Evolutionary conservation across 305 asterid genomes (phyloP), one percentile per base, ranked within the genome.

Genomic region (Fraxinus dipetala): DNA sequence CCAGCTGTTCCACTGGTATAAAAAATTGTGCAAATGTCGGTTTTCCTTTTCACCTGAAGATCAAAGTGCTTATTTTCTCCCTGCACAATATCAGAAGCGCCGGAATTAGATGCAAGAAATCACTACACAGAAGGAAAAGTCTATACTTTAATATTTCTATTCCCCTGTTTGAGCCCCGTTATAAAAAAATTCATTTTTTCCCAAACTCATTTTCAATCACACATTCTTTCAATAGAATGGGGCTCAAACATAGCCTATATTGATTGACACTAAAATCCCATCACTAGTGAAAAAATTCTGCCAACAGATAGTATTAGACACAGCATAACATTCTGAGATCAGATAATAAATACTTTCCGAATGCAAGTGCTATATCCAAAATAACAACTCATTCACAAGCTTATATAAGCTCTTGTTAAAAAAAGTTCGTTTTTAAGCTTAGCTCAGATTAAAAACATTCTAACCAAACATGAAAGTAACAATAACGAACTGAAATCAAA

Each of bases 1-100:
- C 91, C 89, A 13, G 91, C 86, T 40, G 91, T 88, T 54, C 91
- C 91, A 69, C 91, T 88, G 31, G 91, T 85, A 65, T 88, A 88
- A 89, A 88, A 85, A 38, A 88, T 88, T 45, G 91, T 88, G 78
- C 91, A 88, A 31, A 88, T 85, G 59, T 86, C 89, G 31, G 81
- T 82, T 40, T 88, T 86, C 76, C 63, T 82, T 61, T 88, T 88
- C 78, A 79, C 82, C 6, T 89, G 91, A 85, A 88, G 88, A 76
- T 88, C 90, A 35, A 79, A 86, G 78, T 82, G 81, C 61, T 83
- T 81, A 40, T 75, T 84, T 2, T 82, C 76, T 81, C 91, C 91
- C 91, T 88, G 85, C 80, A 78, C 31, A 26, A 26, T 65, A 6
- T 10, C 72, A 65, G n/a, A 2, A 14, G 32, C 7, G 5, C 18